Evolutionary conservation across 306 rosid genomes (phyloP).

Genomic region (Canavalia gladiata): DNA sequence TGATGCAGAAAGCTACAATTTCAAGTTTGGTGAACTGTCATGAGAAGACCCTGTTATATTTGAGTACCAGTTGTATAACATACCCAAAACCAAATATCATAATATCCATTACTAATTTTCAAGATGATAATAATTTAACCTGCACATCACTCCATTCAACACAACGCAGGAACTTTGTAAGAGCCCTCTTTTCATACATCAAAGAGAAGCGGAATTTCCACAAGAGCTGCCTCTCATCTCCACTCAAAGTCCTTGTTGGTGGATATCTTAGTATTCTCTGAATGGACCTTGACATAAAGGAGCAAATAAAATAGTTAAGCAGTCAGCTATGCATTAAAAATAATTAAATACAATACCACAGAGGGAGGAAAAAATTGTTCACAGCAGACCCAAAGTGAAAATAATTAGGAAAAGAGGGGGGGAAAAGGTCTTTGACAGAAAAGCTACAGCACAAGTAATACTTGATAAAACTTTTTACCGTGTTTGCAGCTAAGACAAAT

Average conservation of each 20-base stretch:
- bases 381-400: slow-evolving; percentile 9
- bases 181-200: slow-evolving; percentile 99
- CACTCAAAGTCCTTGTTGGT: slow-evolving; percentile 95
- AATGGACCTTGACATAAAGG: slow-evolving; percentile 71
- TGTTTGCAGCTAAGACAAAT: slow-evolving; percentile 30
- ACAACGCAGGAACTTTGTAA: slow-evolving; percentile 94
- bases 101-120: slow-evolving; percentile 35
- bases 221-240: slow-evolving; percentile 96
- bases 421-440: slow-evolving; percentile 8
- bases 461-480: slow-evolving; percentile 2
- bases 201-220: slow-evolving; percentile 99
- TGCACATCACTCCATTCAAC: slow-evolving; percentile 99
- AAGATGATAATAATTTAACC: slow-evolving; percentile 59
- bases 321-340: slow-evolving; percentile 21
- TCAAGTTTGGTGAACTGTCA: slow-evolving; percentile 37
- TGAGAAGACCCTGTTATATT: slow-evolving; percentile 10
- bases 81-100: slow-evolving; percentile 27
- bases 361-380: slow-evolving; percentile 9
- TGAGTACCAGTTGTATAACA: slow-evolving; percentile 6
- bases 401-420: neutral
- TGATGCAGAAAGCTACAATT: slow-evolving; percentile 31
- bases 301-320: slow-evolving; percentile 43
- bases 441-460: neutral
- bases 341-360: slow-evolving; percentile 7
- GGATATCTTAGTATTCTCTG: slow-evolving; percentile 93